Percentiles rank a stretch among this genome's conserved stretches.
These are phyloP conservation scores for Cucurbita maxima DNA, from an alignment of 306 rosid species.

Conservation along the genomic window DNA sequence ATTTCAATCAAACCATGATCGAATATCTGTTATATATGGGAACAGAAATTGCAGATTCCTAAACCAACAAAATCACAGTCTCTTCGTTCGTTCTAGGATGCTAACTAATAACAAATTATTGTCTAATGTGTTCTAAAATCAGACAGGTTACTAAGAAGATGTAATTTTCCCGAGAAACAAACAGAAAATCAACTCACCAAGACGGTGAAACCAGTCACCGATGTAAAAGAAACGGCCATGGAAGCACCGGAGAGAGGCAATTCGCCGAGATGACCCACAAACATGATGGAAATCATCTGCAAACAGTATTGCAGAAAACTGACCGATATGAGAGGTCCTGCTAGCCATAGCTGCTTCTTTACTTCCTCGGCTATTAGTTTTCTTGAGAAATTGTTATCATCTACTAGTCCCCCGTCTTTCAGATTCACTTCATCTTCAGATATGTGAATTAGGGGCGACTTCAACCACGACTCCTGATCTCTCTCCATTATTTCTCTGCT, in stretches of 20 bases:
- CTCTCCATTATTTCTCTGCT: background rate
- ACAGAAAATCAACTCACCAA: slow-evolving; percentile 27
- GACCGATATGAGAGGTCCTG: slow-evolving; percentile 50
- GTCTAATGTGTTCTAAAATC: background rate
- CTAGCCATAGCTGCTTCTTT: slow-evolving; percentile 67
- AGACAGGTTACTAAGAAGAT: background rate
- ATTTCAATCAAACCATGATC: background rate
- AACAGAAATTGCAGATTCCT: background rate
- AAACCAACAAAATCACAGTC: background rate
- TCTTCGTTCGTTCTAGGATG: background rate
- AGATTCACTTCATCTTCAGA: background rate
- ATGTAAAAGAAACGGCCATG: slow-evolving; percentile 57
- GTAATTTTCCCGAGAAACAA: background rate
- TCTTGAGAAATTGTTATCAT: background rate
- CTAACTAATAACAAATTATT: background rate
- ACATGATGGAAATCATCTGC: slow-evolving; percentile 59
- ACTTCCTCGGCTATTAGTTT: slow-evolving; percentile 23
- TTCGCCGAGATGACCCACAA: slow-evolving; percentile 57
- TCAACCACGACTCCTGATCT: background rate
- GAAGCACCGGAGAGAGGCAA: slow-evolving; percentile 51
- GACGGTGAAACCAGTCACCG: slow-evolving; percentile 65
- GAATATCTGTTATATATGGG: background rate
- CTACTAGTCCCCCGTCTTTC: background rate
- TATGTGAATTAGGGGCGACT: background rate
- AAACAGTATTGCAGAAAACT: slow-evolving; percentile 29